phyloP scores from a whole-genome alignment of 164 flowering plant species.

The Dillenia suffruticosa region DNA sequence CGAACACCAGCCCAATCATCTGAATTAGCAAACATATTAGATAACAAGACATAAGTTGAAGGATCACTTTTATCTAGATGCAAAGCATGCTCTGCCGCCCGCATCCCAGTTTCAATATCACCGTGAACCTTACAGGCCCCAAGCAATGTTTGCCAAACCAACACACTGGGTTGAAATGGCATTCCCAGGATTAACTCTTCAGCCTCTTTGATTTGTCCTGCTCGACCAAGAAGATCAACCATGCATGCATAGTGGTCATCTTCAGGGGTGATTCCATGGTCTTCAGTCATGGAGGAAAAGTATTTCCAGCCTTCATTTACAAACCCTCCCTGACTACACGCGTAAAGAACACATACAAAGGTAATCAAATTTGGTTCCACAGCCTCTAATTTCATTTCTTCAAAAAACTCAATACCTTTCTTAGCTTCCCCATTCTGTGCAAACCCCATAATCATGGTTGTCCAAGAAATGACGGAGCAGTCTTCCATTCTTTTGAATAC shows the following conservation, averaged over 20 bases:
- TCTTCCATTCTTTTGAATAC: slow-evolving; percentile 48
- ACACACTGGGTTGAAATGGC: slow-evolving; percentile 53
- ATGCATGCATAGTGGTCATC: slow-evolving; percentile 81
- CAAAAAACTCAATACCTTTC: slow-evolving; percentile 52
- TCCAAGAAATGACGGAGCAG: slow-evolving; percentile 62
- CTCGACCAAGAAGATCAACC: slow-evolving; percentile 67
- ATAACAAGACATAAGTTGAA: slow-evolving; percentile 1
- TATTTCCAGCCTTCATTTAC: slow-evolving; percentile 52
- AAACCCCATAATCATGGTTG: slow-evolving; percentile 75
- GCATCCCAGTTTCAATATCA: not conserved
- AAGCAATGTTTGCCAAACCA: slow-evolving; percentile 76
- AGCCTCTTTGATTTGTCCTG: slow-evolving; percentile 59
- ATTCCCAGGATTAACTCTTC: slow-evolving; percentile 48
- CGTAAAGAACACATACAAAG: slow-evolving; percentile 69
- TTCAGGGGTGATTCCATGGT: slow-evolving; percentile 52
- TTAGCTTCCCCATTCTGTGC: slow-evolving; percentile 57
- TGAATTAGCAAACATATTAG: slow-evolving; percentile 1
- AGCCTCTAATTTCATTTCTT: slow-evolving; percentile 44
- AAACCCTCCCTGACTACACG: slow-evolving; percentile 72
- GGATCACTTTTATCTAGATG: not conserved
- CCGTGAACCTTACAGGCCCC: slow-evolving; percentile 51
- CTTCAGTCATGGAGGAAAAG: slow-evolving; percentile 47
- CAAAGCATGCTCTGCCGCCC: not conserved
- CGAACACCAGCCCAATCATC: not conserved
- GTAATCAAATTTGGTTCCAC: slow-evolving; percentile 61